Percentiles rank a stretch among this genome's conserved stretches.
Evolutionary conservation across 2,329 filamentous ascomycete species (phyloP).

Genomic region (Domatiomyces catenatus): DNA sequence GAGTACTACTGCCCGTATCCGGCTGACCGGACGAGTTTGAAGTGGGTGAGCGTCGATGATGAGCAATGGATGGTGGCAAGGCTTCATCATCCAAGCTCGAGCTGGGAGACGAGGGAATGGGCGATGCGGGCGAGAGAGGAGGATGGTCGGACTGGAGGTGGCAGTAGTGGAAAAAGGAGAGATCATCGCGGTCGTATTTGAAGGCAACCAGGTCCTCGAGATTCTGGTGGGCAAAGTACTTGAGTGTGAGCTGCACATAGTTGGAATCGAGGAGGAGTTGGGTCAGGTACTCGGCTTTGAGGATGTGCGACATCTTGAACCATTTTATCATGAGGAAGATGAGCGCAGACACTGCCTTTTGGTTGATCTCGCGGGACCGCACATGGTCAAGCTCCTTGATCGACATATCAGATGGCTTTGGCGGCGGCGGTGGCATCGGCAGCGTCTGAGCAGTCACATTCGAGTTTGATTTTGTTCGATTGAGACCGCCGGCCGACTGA

Average conservation of each 20-base stretch:
- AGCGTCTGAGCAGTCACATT: constrained; percentile 10
- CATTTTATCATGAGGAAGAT: constrained; percentile 83
- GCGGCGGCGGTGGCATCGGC: constrained; percentile 15
- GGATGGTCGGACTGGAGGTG: constrained; percentile 52
- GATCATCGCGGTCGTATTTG: constrained; percentile 64
- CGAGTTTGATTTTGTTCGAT: constrained; percentile 16
- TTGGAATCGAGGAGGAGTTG: constrained; percentile 89
- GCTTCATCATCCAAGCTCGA: constrained; percentile 52
- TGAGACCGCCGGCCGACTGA: constrained; percentile 30
- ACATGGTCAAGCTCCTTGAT: constrained; percentile 69
- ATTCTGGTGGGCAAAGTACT: constrained; percentile 88
- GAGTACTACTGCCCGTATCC: neutral
- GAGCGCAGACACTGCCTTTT: constrained; percentile 82
- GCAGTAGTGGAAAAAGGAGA: constrained; percentile 91
- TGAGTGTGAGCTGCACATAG: constrained; percentile 80
- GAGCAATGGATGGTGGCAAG: constrained; percentile 64
- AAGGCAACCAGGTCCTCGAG: constrained; percentile 80
- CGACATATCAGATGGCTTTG: constrained; percentile 20
- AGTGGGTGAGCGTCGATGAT: constrained; percentile 37
- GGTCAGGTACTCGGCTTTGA: constrained; percentile 92
- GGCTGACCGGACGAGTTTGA: constrained; percentile 19
- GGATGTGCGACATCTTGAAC: constrained; percentile 84
- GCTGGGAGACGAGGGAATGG: constrained; percentile 14
- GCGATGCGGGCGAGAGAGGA: constrained; percentile 22
- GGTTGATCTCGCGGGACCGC: constrained; percentile 69